phyloP scores from a whole-genome alignment of 805 yeast species.

The Saturnispora besseyi region DNA sequence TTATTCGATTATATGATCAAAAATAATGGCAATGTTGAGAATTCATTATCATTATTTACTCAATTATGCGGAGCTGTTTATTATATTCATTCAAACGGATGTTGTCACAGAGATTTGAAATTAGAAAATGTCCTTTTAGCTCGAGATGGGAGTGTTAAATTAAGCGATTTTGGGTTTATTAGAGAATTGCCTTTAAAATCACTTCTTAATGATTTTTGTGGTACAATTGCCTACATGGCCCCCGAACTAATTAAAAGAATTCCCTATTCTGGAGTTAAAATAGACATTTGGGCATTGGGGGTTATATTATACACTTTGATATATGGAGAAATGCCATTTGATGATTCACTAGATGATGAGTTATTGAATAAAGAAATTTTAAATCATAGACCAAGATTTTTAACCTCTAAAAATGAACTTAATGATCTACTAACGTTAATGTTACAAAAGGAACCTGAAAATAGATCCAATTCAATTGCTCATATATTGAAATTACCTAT shows the following conservation, averaged over 20 bases:
- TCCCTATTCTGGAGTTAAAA: constrained; percentile 69
- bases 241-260: constrained; percentile 72
- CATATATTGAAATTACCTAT: constrained; percentile 46
- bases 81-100: constrained; percentile 69
- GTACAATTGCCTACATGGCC: constrained; percentile 94
- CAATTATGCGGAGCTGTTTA: constrained; percentile 65
- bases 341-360: constrained; percentile 57
- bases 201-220: constrained; percentile 76
- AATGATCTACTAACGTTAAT: constrained; percentile 44
- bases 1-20: constrained; percentile 57
- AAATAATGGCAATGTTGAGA: constrained; percentile 37
- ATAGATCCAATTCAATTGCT: constrained; percentile 45
- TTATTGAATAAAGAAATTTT: constrained; percentile 53
- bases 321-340: constrained; percentile 87
- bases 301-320: constrained; percentile 77
- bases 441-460: constrained; percentile 55
- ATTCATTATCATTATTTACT: constrained; percentile 46
- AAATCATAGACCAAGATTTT: constrained; percentile 52
- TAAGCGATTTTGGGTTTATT: constrained; percentile 92
- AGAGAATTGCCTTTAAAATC: constrained; percentile 45
- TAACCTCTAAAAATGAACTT: constrained; percentile 26
- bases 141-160: constrained; percentile 51
- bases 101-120: constrained; percentile 88
- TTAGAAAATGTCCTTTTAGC: constrained; percentile 81
- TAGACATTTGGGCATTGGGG: constrained; percentile 91